Evolutionary conservation across 148 eudicot species (phyloP), one percentile per base, ranked within the genome.

Genomic region (Amaranthus palmeri): DNA sequence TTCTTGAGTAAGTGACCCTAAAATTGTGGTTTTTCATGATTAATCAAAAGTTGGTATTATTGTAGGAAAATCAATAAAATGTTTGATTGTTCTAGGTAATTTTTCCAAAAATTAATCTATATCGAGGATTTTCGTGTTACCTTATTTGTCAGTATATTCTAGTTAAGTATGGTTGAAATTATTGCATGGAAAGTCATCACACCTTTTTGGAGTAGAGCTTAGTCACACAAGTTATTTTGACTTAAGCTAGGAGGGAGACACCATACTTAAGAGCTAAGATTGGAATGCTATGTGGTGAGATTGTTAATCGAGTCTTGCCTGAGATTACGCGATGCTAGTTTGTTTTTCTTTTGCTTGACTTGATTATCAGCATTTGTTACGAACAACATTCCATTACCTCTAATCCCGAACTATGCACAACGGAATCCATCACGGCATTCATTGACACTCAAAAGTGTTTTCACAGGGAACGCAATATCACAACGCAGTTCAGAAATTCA

Each of bases 401-500:
- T 25, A 25, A 25, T 25, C 36, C 36, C 36, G 36, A 25, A 25
- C 36, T 25, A 25, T 25, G 36, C 36, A 25, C 36, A 1, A 25
- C 36, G 36, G 36, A 25, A 25, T 25, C 36, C 36, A 25, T 25
- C 36, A 25, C 36, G 36, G 36, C 54, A 7, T 4, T 61, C 36
- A 69, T 56, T 72, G 71, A 67, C 6, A 40, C 3, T 62, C n/a
- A 45, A 46, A n/a, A 17, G 10, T 42, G 8, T 76, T 13, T 42
- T 67, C 60, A 43, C 90, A 93, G 97, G 98, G 98, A 68, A 93
- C 98, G 8, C 98, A 91, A 68, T 91, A 89, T 76, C 96, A 86
- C 73, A 93, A 87, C 67, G 97, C 98, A 5, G 89, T 91, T 48
- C 92, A 90, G 85, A 93, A 90, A 72, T 93, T 88, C 77, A 84